Evolutionary conservation across 208 protist genomes (phyloP).

Genomic region (Phytomonas sp.): DNA sequence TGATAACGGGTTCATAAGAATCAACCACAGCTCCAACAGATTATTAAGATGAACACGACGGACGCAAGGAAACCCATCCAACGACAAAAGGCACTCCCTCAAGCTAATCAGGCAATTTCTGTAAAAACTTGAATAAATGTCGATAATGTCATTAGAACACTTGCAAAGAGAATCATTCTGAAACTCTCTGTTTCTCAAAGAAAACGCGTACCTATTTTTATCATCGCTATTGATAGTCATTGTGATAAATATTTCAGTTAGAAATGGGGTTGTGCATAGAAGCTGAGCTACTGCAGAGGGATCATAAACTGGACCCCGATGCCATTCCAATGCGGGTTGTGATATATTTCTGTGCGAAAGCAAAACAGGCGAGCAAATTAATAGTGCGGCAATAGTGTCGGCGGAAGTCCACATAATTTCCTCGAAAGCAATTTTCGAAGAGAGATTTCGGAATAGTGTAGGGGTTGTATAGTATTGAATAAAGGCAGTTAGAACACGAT

Average conservation of each 20-base stretch:
- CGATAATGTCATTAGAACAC: conserved; percentile 34
- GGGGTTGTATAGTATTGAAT: conserved; percentile 45
- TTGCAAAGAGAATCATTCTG: conserved; percentile 10
- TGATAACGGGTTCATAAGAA: conserved; percentile 47
- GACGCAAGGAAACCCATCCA: conserved; percentile 43
- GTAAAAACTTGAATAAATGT: conserved; percentile 40
- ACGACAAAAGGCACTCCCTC: conserved; percentile 47
- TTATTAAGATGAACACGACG: conserved; percentile 59
- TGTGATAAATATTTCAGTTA: conserved; percentile 32
- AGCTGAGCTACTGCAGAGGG: conserved; percentile 20
- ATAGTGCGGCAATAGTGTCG: conserved; percentile 26
- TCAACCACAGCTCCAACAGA: conserved; percentile 63
- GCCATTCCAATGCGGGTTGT: conserved; percentile 21
- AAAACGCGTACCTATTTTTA: neutral
- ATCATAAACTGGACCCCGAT: conserved; percentile 22
- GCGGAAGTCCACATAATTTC: conserved; percentile 37
- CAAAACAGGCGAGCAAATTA: conserved; percentile 28
- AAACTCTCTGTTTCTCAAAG: conserved; percentile 8
- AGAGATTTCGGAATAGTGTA: conserved; percentile 16
- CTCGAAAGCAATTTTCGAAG: conserved; percentile 17
- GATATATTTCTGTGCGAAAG: conserved; percentile 19
- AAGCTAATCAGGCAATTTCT: conserved; percentile 50
- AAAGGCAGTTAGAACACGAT: conserved; percentile 33
- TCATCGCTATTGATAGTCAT: neutral
- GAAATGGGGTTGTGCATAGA: conserved; percentile 30